Base-by-base conservation (phyloP, 2,329 filamentous ascomycete genomes). In the Thielaviopsis ethacetica region DNA sequence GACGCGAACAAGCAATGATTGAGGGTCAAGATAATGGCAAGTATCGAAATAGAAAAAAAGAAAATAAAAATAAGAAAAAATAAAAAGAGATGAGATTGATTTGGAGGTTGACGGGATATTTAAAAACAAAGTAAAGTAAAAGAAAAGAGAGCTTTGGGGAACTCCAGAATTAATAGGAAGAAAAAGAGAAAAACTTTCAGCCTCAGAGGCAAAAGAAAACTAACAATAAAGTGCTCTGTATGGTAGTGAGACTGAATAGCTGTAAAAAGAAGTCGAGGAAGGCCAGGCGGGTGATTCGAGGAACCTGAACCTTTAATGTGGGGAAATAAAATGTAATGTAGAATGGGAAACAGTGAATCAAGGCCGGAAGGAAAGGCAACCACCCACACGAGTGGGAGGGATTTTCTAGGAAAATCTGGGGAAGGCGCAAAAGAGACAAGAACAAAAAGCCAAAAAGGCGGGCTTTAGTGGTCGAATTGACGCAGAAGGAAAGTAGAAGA, bases 381-480 rank as follows among this genome's bases (percentile, higher is more conserved):
- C 38, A 44, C 38, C 38, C 38, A 44, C 38, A 44, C 38, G 10
- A 44, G 38, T 44, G 38, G 38, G 38, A 44, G 38, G 38, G 38
- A 44, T 44, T 44, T 44, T 10, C 38, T 54, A 24, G 53, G 34
- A 56, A 50, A 56, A 50, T 50, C 54, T 21, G 54, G 54, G 54
- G 54, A 56, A 56, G 41, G 54, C 44, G 54, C 54, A 22, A 44
- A 21, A 57, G 38, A 53, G 50, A 57, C 34, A 34, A 34, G 53
- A 58, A 57, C 41, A 38, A 53, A 34, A 15, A 53, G 24, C 12
- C 10, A 12, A 53, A 34, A 19, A n/a, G 38, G 38, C 38, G 38
- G 38, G 38, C 7, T 44, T 44, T 44, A n/a, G 10, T 44, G 38
- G 38, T 17, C 38, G 38, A 44, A 44, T 44, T 44, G 38, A 44